These are phyloP conservation scores for Ceratobasidium sp. DNA, from an alignment of 1,284 basidiomycete genomes.

Conservation along the genomic window DNA sequence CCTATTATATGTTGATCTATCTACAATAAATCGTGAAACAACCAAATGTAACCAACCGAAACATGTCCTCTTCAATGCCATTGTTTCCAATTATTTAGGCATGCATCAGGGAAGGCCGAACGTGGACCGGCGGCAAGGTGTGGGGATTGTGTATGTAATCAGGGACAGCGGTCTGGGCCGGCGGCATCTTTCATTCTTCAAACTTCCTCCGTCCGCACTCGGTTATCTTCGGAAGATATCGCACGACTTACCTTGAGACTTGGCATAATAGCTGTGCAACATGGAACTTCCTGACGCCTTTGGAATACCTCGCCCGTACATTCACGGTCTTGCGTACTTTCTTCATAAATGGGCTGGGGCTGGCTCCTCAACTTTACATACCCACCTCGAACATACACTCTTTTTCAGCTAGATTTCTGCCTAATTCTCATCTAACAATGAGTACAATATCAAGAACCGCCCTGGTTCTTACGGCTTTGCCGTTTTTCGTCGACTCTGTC, in stretches of 20 bases:
- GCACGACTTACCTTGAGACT: too few species aligned
- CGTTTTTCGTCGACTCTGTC: slow-evolving; percentile 1
- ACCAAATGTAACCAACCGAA: too few species aligned
- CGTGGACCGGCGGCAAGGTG: slow-evolving; percentile 33
- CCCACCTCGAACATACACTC: slow-evolving; percentile 19
- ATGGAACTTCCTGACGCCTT: neutral
- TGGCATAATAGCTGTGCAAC: slow-evolving; percentile 35
- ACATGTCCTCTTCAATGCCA: too few species aligned
- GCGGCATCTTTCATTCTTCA: slow-evolving; percentile 1
- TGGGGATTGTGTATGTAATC: slow-evolving; percentile 6
- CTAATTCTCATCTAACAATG: too few species aligned
- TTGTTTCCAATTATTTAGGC: too few species aligned
- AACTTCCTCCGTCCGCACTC: slow-evolving; percentile 25
- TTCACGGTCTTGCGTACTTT: slow-evolving; percentile 3
- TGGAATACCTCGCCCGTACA: neutral
- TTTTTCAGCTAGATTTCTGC: too few species aligned
- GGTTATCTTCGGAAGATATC: too few species aligned
- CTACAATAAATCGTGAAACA: too few species aligned
- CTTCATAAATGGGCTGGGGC: neutral
- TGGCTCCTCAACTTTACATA: neutral
- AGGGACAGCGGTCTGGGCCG: slow-evolving; percentile 29
- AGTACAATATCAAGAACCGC: neutral
- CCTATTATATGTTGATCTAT: too few species aligned
- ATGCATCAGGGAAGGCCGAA: too few species aligned
- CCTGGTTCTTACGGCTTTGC: slow-evolving; percentile 1